phyloP scores from a whole-genome alignment of 192 early-diverging fungal species.

The Rhizophagus sp. region DNA sequence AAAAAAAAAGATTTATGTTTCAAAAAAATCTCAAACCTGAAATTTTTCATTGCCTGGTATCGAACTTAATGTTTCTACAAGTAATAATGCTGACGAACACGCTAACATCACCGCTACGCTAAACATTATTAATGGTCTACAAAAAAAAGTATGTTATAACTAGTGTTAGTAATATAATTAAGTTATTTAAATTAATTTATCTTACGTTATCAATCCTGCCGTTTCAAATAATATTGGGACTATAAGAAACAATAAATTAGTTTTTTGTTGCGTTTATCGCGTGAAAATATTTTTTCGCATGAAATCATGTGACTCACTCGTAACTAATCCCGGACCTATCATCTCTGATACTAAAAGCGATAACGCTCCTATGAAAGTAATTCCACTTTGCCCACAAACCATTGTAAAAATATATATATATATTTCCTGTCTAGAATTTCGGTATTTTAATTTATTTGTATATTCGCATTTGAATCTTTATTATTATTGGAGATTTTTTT shows the following conservation, averaged over 20 bases:
- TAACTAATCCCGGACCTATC: slow-evolving; percentile 9
- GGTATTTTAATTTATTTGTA: too few species aligned
- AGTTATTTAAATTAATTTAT: too few species aligned
- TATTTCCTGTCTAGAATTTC: too few species aligned
- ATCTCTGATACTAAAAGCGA: not conserved
- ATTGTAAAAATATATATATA: not conserved
- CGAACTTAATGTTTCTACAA: slow-evolving; percentile 66
- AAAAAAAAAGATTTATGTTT: not conserved
- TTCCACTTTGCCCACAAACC: not conserved
- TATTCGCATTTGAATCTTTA: too few species aligned
- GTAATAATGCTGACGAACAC: slow-evolving; percentile 58
- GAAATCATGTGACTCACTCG: not conserved
- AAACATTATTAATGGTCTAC: slow-evolving; percentile 5
- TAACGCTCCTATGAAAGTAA: not conserved
- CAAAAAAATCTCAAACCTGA: not conserved
- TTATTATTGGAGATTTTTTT: too few species aligned
- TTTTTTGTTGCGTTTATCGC: too few species aligned
- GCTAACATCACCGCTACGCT: slow-evolving; percentile 50
- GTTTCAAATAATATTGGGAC: slow-evolving; percentile 6
- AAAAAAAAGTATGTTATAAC: too few species aligned
- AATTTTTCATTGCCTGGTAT: slow-evolving; percentile 68
- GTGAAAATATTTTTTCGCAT: too few species aligned
- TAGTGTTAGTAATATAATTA: too few species aligned
- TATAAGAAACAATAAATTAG: not conserved
- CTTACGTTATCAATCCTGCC: slow-evolving; percentile 19